Percentiles rank a stretch among this genome's conserved stretches.
Evolutionary conservation across 192 early-diverging fungal genomes (phyloP).

Genomic region (Globomyces pollinis-pini): DNA sequence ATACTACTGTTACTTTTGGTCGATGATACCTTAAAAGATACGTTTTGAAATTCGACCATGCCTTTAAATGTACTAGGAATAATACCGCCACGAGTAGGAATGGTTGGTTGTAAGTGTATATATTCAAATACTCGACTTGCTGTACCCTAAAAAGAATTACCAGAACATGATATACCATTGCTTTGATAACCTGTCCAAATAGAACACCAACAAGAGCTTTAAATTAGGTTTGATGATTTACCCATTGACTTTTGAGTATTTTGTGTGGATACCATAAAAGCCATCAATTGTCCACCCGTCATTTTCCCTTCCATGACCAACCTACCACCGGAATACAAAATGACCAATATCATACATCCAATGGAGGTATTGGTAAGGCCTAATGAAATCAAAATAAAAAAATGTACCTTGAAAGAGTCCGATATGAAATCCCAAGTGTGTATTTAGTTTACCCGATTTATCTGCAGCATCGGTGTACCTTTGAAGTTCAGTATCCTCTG

Average conservation of each 20-base stretch:
- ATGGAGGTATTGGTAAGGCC: constrained; percentile 31
- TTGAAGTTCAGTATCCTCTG: constrained; percentile 23
- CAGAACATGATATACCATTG: no score
- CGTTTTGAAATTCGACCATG: constrained; percentile 27
- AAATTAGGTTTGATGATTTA: no score
- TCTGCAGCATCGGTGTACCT: constrained; percentile 16
- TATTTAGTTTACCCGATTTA: constrained; percentile 7
- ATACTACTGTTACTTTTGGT: no score
- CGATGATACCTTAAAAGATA: constrained; percentile 22
- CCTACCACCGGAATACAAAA: constrained; percentile 28
- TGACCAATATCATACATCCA: constrained; percentile 31
- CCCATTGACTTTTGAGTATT: constrained; percentile 30
- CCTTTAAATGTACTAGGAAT: constrained; percentile 15
- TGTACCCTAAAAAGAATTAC: no score
- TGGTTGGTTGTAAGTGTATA: constrained; percentile 18
- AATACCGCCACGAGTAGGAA: constrained; percentile 4
- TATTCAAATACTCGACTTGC: constrained; percentile 35
- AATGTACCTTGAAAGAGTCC: constrained; percentile 34
- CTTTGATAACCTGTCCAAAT: constrained; percentile 37
- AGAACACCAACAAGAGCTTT: constrained; percentile 30
- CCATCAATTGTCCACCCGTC: constrained; percentile 30
- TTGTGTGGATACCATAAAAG: constrained; percentile 38
- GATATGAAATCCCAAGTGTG: constrained; percentile 28
- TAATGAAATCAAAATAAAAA: no score
- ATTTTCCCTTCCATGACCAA: constrained; percentile 24